Base-by-base conservation (phyloP, 2,329 filamentous ascomycete species). In the Sporothrix globosa region DNA sequence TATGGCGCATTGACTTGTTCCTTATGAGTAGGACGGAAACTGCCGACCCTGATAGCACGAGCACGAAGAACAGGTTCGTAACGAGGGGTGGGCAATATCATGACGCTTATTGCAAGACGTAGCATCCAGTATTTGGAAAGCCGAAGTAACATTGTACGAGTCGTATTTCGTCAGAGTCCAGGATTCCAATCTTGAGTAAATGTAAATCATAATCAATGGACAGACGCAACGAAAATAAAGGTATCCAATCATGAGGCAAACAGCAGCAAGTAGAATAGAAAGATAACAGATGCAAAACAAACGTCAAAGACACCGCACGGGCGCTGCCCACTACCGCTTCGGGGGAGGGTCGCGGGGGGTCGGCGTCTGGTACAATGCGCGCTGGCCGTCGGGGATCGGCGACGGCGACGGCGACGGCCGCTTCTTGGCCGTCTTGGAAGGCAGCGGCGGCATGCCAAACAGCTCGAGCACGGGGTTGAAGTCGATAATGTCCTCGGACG, bases 401-500 rank as follows among this genome's bases (percentile, higher is more conserved):
- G 14, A 3, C 2, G 70, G 70, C 27, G 61, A 46, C 27, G 63
- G 61, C 48, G 70, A 68, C 7, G 10, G 30, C 1, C 21, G 17
- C 21, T 54, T 54, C 50, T 68, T 67, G 13, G 19, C 27, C 27
- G 58, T 52, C 69, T 73, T 73, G 11, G 39, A 24, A 17, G 63
- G 56, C 65, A 70, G 24, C 7, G 56, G 67, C 54, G 54, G 53
- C 48, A 75, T 61, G 19, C 66, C 56, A 27, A 75, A 72, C 9
- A 53, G 2, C n/a, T 70, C n/a, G 1, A 74, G 72, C 46, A 69
- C 69, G 3, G 69, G 65, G 68, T 81, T 80, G 73, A 89, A 85
- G 74, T 88, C 82, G 4, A 84, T 80, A 21, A 88, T 73, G 72
- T 88, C 85, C 76, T 86, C 84, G 39, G 87, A 84, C 30, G 82